These are phyloP conservation scores for Phalaenopsis equestris DNA, from an alignment of 106 monocot genomes.

Conservation along the genomic window DNA sequence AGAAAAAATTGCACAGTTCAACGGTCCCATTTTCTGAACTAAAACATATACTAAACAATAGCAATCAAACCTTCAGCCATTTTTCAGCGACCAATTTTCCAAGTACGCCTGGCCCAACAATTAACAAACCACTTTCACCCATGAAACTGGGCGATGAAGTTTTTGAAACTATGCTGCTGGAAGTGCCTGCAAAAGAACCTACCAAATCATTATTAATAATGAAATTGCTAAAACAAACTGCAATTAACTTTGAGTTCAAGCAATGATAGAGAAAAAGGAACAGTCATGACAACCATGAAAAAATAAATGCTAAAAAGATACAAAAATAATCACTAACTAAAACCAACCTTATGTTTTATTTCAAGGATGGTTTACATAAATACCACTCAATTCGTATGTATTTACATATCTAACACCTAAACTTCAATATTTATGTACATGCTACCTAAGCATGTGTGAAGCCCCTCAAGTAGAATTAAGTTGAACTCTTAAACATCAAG, in stretches of 20 bases:
- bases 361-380: too few relatives aligned
- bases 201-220: not conserved
- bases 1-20: not conserved
- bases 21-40: not conserved
- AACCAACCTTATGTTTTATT: not conserved
- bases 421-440: too few relatives aligned
- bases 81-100: conserved; percentile 58
- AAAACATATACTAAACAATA: not conserved
- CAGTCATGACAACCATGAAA: not conserved
- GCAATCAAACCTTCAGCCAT: conserved; percentile 56
- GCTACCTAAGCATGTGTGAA: too few relatives aligned
- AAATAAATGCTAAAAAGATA: not conserved
- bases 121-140: conserved; percentile 37
- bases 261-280: not conserved
- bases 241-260: not conserved
- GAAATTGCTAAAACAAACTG: not conserved
- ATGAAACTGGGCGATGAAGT: conserved; percentile 3
- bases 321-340: not conserved
- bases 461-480: too few relatives aligned
- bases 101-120: conserved; percentile 63
- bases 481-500: too few relatives aligned
- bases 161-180: conserved; percentile 12
- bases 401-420: too few relatives aligned
- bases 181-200: conserved; percentile 16
- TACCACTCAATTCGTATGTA: too few relatives aligned